Evolutionary conservation across 441 rosid species (phyloP).

Genomic region (Capsella rubella): DNA sequence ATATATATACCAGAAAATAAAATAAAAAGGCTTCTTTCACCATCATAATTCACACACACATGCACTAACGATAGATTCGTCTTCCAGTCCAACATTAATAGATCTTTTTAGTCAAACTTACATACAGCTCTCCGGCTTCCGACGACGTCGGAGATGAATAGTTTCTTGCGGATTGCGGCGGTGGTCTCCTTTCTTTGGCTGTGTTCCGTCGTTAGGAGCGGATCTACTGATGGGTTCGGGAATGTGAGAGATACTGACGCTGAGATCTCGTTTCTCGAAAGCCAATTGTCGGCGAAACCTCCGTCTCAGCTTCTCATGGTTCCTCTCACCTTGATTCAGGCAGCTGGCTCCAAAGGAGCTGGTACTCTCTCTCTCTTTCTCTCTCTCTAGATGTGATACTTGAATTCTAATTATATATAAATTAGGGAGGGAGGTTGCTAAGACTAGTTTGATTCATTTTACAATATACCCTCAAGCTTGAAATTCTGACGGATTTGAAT

Average conservation of each 20-base stretch:
- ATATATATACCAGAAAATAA: not conserved
- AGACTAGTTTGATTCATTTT: not conserved
- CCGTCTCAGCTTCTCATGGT: conserved; percentile 65
- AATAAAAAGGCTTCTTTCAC: not conserved
- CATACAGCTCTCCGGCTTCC: not conserved
- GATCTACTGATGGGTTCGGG: conserved; percentile 52
- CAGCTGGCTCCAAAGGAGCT: conserved; percentile 91
- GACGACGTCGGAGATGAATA: conserved; percentile 19
- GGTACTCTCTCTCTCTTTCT: conserved; percentile 47
- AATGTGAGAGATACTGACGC: conserved; percentile 45
- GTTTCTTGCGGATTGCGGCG: conserved; percentile 19
- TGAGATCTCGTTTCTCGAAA: conserved; percentile 48
- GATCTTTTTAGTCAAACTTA: not conserved
- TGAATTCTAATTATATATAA: not conserved
- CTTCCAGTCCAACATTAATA: not conserved
- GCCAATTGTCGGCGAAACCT: conserved; percentile 36
- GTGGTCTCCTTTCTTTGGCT: conserved; percentile 32
- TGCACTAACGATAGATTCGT: conserved; percentile 12
- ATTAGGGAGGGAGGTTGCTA: not conserved
- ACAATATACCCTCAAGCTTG: not conserved
- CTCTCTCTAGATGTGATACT: not conserved
- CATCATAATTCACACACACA: conserved; percentile 6
- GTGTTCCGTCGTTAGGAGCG: conserved; percentile 40
- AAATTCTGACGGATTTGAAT: conserved; percentile 4
- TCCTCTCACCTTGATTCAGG: conserved; percentile 78